These are phyloP conservation scores for Mortierella sp. DNA, from an alignment of 371 early-diverging fungal species.

Conservation along the genomic window DNA sequence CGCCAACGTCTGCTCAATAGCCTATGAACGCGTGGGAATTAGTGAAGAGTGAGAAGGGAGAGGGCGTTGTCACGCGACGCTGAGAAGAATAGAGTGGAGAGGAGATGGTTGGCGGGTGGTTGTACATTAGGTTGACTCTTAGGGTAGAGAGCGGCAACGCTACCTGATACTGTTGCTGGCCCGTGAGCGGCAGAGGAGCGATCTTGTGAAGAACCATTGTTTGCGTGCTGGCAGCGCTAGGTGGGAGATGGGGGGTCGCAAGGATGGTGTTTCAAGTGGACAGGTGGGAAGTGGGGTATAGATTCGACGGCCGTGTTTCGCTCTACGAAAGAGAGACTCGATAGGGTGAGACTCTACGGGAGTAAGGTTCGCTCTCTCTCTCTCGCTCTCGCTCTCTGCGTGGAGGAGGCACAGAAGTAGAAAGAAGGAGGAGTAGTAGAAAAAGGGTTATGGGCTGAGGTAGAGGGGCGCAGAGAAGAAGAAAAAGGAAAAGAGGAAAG, in stretches of 20 bases:
- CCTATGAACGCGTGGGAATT: constrained; percentile 1
- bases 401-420: neutral
- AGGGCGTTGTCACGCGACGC: neutral
- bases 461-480: neutral
- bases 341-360: too few species aligned
- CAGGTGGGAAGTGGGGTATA: constrained; percentile 2
- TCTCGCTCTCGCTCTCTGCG: too few species aligned
- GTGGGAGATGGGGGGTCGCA: neutral
- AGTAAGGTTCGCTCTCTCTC: too few species aligned
- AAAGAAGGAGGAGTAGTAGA: neutral
- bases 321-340: too few species aligned
- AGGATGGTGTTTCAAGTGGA: neutral
- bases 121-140: neutral
- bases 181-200: constrained; percentile 9
- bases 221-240: neutral
- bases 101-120: neutral
- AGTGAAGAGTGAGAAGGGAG: neutral
- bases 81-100: neutral
- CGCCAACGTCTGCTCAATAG: constrained; percentile 28
- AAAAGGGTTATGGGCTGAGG: neutral
- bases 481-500: neutral
- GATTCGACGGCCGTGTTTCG: neutral
- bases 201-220: constrained; percentile 14
- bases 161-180: constrained; percentile 40
- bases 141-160: neutral